Evolutionary conservation across 2,329 filamentous ascomycete genomes (phyloP), one percentile per base, ranked within the genome.

Genomic region (Fusarium xylarioides): DNA sequence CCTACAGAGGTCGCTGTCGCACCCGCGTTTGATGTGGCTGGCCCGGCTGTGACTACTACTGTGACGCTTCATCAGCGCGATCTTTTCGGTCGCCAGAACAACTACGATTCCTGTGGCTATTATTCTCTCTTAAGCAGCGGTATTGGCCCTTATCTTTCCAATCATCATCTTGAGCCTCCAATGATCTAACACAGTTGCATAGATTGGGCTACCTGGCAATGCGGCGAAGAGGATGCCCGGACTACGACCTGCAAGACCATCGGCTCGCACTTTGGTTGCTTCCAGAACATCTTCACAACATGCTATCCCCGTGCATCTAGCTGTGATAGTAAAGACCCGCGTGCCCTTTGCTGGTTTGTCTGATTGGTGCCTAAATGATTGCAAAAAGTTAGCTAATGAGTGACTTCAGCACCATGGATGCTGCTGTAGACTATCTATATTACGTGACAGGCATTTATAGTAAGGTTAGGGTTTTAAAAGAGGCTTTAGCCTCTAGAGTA

Each of bases 351-450:
- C 11, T 49, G 46, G 46, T 32, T n/a, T 5, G 28, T 32, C 28
- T n/a, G 2, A 49, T n/a, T 12, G 10, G 5, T 9, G 11, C 2
- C 28, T 7, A 32, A 32, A n/a, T 49, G 15, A 9, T 7, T 12
- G 15, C 3, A 9, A 2, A 12, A 32, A 5, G 21, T 12, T 0
- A 11, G 11, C 46, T 49, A n/a, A 32, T 7, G 15, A 7, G 21
- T 18, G 11, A n/a, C 15, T 32, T 11, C 15, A 49, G 46, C 15
- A n/a, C 19, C 10, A 14, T 7, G 5, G 10, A 9, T 18, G 28
- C n/a, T 9, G 18, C 16, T 5, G 1, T 2, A 10, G 11, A 49
- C 28, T 49, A 30, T 30, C 46, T 28, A 4, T 16, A n/a, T 49
- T 32, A 28, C 11, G 28, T 11, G 5, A 49, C 46, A 12, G 46